Evolutionary conservation across 2,329 filamentous ascomycete genomes (phyloP).

Genomic region (Trichophyton benhamiae): DNA sequence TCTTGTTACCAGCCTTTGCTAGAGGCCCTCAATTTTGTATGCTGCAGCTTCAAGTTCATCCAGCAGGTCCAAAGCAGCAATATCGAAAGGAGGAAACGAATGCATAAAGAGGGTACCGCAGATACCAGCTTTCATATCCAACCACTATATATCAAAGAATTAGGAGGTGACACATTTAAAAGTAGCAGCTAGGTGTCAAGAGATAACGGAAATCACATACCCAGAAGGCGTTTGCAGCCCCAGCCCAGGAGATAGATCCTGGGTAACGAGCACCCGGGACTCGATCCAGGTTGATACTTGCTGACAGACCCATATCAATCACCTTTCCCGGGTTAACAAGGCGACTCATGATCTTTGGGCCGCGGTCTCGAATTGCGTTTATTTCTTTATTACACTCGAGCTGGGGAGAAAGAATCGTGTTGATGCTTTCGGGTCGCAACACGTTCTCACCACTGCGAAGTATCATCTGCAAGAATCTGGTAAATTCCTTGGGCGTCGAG

Average conservation of each 20-base stretch:
- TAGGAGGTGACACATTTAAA: neutral
- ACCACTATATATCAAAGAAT: neutral
- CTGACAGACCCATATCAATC: constrained; percentile 5
- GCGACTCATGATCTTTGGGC: neutral
- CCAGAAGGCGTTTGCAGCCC: constrained; percentile 7
- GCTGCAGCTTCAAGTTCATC: constrained; percentile 5
- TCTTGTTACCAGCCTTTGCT: neutral
- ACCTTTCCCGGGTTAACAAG: neutral
- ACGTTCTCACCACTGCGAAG: constrained; percentile 8
- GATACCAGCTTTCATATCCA: constrained; percentile 6
- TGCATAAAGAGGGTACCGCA: constrained; percentile 7
- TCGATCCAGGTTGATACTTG: constrained; percentile 5
- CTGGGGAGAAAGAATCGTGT: constrained; percentile 3
- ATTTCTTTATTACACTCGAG: neutral
- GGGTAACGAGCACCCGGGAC: neutral
- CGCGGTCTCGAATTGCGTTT: neutral
- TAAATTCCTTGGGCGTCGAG: constrained; percentile 15
- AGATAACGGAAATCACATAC: constrained; percentile 5
- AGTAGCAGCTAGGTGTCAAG: too few species aligned
- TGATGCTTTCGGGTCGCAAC: constrained; percentile 1
- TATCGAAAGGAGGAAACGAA: constrained; percentile 4
- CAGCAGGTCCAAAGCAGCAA: neutral
- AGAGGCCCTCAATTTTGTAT: neutral
- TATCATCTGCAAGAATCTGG: constrained; percentile 14
- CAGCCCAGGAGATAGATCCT: constrained; percentile 4